phyloP scores from a whole-genome alignment of 2,329 filamentous ascomycete genomes.

The Colletotrichum spinosum region DNA sequence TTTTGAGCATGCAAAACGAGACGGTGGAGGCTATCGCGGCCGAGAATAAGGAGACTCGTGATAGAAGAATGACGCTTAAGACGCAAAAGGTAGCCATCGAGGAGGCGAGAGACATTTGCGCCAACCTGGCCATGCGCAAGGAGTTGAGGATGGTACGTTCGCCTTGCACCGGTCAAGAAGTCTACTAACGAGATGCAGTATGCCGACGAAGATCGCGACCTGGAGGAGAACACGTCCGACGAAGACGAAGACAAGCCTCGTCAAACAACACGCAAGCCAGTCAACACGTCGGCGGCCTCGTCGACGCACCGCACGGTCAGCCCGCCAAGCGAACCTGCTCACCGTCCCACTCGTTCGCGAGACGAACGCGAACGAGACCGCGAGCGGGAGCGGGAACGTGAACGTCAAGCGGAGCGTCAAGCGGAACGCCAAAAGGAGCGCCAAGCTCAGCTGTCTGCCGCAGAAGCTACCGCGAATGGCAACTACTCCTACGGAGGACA shows the following conservation, averaged over 20 bases:
- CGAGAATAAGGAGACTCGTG: constrained; percentile 65
- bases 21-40: constrained; percentile 63
- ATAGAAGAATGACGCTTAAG: constrained; percentile 60
- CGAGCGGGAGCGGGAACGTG: not conserved
- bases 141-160: constrained; percentile 52
- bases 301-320: constrained; percentile 17
- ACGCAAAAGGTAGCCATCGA: constrained; percentile 62
- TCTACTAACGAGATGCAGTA: constrained; percentile 36
- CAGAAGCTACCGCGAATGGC: constrained; percentile 18
- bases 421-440: constrained; percentile 16
- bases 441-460: not conserved
- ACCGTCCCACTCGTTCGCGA: constrained; percentile 23
- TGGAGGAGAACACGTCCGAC: constrained; percentile 43
- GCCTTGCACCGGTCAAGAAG: not conserved
- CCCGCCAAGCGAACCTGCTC: constrained; percentile 12
- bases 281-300: constrained; percentile 9
- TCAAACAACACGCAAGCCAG: constrained; percentile 28
- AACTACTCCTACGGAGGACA: constrained; percentile 25
- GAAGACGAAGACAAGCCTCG: constrained; percentile 41
- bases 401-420: not conserved
- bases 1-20: constrained; percentile 57
- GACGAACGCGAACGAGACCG: constrained; percentile 22
- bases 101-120: constrained; percentile 62
- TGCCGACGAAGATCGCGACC: constrained; percentile 42
- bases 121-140: constrained; percentile 63